These are phyloP conservation scores for Letharia columbiana DNA, from an alignment of 495 filamentous ascomycete species.

Conservation along the genomic window DNA sequence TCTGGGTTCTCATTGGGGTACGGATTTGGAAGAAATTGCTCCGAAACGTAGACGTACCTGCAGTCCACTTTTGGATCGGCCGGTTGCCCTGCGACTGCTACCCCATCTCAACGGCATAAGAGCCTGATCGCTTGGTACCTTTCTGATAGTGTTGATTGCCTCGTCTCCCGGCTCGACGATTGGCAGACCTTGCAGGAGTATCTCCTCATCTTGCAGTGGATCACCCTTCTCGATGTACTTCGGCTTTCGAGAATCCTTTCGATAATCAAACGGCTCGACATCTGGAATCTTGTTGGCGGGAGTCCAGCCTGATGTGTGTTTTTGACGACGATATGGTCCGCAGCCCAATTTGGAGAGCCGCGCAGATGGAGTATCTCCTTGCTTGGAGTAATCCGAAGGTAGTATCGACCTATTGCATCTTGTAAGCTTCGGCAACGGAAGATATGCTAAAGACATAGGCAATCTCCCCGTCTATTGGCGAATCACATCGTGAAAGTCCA, in stretches of 20 bases:
- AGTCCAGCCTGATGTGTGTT: not conserved
- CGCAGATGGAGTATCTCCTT: conserved; percentile 2
- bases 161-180: conserved; percentile 7
- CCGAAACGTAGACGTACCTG: conserved; percentile 4
- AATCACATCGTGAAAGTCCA: not conserved
- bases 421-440: not conserved
- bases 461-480: not conserved
- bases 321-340: not conserved
- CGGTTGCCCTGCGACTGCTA: conserved; percentile 10
- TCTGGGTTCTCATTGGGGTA: not conserved
- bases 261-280: not conserved
- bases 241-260: not conserved
- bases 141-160: conserved; percentile 11
- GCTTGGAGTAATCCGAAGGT: conserved; percentile 1
- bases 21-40: not conserved
- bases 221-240: conserved; percentile 6
- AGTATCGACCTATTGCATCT: not conserved
- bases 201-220: conserved; percentile 16
- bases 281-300: not conserved
- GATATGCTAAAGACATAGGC: not conserved
- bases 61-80: conserved; percentile 17
- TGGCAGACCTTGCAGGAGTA: conserved; percentile 11
- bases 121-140: conserved; percentile 20
- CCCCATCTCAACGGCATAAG: conserved; percentile 18
- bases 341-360: not conserved